These are phyloP conservation scores for Orychophragmus violaceus DNA, from an alignment of 345 rosid genomes.

Conservation along the genomic window DNA sequence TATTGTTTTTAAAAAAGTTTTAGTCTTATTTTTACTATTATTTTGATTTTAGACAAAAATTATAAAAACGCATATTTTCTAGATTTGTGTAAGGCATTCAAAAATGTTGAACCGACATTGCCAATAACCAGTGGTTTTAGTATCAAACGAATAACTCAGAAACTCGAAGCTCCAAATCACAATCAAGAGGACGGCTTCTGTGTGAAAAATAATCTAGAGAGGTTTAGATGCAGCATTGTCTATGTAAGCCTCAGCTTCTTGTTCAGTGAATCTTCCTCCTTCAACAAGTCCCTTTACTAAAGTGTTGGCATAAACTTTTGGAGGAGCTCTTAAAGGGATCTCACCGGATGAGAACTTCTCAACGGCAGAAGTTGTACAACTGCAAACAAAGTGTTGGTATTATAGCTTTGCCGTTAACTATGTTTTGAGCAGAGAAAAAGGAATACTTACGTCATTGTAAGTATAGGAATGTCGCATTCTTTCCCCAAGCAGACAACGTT, in stretches of 20 bases:
- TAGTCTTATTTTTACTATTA: no score
- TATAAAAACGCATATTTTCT: background rate
- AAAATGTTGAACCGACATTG: no score
- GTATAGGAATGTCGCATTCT: slow-evolving; percentile 50
- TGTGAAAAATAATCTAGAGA: slow-evolving; percentile 37
- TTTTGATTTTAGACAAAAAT: no score
- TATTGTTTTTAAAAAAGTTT: no score
- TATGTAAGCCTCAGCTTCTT: slow-evolving; percentile 62
- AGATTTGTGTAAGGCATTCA: no score
- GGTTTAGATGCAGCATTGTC: slow-evolving; percentile 48
- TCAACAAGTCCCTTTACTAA: slow-evolving; percentile 63
- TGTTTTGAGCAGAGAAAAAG: no score
- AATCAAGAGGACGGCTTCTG: no score
- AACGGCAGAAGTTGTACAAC: slow-evolving; percentile 41
- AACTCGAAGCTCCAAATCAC: no score
- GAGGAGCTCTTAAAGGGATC: slow-evolving; percentile 45
- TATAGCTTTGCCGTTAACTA: no score
- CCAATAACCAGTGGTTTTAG: background rate
- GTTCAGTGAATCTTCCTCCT: slow-evolving; percentile 58
- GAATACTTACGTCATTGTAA: slow-evolving; percentile 72
- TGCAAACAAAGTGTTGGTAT: slow-evolving; percentile 29
- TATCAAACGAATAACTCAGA: background rate
- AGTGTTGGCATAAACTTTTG: slow-evolving; percentile 41
- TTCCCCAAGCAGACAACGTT: slow-evolving; percentile 70
- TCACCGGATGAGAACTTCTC: slow-evolving; percentile 49